Evolutionary conservation across 768 basidiomycete species (phyloP).

Genomic region (Kwoniella sp.): DNA sequence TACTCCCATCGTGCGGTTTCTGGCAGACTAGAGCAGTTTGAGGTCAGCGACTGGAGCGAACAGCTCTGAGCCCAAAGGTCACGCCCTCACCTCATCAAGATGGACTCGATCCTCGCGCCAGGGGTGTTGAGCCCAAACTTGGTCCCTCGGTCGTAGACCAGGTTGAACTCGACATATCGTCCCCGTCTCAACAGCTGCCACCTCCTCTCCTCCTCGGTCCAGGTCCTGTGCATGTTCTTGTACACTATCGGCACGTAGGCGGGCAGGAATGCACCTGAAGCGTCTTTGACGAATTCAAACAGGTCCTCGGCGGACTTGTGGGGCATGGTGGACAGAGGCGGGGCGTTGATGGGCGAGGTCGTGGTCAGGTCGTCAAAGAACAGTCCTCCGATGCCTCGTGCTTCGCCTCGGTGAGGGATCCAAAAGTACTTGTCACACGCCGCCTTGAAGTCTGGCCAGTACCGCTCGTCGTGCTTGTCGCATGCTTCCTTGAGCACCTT

Average conservation of each 20-base stretch:
- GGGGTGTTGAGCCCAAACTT: slow-evolving; percentile 81
- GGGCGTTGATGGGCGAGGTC: slow-evolving; percentile 57
- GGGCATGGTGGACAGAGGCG: slow-evolving; percentile 8
- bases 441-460: slow-evolving; percentile 77
- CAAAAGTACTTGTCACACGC: slow-evolving; percentile 99
- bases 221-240: slow-evolving; percentile 54
- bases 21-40: slow-evolving; percentile 54
- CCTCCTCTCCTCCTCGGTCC: slow-evolving; percentile 61
- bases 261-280: slow-evolving; percentile 77
- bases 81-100: slow-evolving; percentile 66
- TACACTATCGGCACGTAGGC: slow-evolving; percentile 84
- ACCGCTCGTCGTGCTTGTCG: slow-evolving; percentile 62
- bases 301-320: slow-evolving; percentile 60
- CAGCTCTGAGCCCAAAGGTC: background rate
- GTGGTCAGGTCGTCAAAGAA: slow-evolving; percentile 86
- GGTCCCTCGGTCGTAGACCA: slow-evolving; percentile 80
- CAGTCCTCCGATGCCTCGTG: slow-evolving; percentile 85
- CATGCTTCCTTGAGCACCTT: slow-evolving; percentile 68
- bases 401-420: slow-evolving; percentile 78
- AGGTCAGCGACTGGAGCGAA: background rate
- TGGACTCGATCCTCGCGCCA: slow-evolving; percentile 81
- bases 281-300: slow-evolving; percentile 67
- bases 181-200: slow-evolving; percentile 93
- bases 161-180: slow-evolving; percentile 91
- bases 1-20: slow-evolving; percentile 89